Evolutionary conservation across 768 basidiomycete genomes (phyloP).

Genomic region (Dictyophora rubrovolvata): DNA sequence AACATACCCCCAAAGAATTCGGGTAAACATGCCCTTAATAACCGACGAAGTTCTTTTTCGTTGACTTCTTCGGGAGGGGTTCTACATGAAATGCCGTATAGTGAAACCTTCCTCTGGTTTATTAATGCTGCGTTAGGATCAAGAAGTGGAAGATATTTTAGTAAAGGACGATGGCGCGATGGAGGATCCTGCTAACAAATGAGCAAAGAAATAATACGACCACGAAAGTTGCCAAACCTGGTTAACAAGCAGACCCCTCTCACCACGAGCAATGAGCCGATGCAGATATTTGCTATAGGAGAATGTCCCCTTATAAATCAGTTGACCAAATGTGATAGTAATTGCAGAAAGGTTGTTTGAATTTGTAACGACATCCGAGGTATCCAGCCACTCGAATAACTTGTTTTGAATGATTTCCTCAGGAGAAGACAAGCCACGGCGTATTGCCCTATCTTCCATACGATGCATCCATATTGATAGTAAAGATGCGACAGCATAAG

Average conservation of each 20-base stretch:
- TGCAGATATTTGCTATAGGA: conserved; percentile 69
- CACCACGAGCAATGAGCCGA: conserved; percentile 71
- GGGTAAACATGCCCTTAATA: conserved; percentile 54
- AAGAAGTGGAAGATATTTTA: conserved; percentile 64
- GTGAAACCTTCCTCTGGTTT: conserved; percentile 56
- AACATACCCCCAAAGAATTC: conserved; percentile 55
- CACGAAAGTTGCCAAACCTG: conserved; percentile 32
- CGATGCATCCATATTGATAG: conserved; percentile 53
- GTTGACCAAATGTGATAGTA: conserved; percentile 58
- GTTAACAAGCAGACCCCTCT: conserved; percentile 42
- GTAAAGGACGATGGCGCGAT: conserved; percentile 61
- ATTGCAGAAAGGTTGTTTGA: conserved; percentile 45
- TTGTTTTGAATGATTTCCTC: conserved; percentile 61
- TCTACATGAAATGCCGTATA: conserved; percentile 60
- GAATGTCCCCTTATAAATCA: conserved; percentile 61
- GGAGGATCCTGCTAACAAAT: conserved; percentile 24
- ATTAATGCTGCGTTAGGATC: conserved; percentile 47
- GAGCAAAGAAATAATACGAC: background rate
- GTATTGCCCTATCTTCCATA: conserved; percentile 50
- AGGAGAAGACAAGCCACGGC: conserved; percentile 50
- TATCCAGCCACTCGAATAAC: conserved; percentile 75
- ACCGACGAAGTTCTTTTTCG: conserved; percentile 61
- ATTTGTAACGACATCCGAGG: conserved; percentile 50
- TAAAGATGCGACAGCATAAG: conserved; percentile 63
- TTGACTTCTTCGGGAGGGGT: conserved; percentile 61